Percentiles rank a stretch among this genome's conserved stretches.
These are phyloP conservation scores for Colletotrichum australisinense DNA, from an alignment of 2,329 filamentous ascomycete species.

Conservation along the genomic window DNA sequence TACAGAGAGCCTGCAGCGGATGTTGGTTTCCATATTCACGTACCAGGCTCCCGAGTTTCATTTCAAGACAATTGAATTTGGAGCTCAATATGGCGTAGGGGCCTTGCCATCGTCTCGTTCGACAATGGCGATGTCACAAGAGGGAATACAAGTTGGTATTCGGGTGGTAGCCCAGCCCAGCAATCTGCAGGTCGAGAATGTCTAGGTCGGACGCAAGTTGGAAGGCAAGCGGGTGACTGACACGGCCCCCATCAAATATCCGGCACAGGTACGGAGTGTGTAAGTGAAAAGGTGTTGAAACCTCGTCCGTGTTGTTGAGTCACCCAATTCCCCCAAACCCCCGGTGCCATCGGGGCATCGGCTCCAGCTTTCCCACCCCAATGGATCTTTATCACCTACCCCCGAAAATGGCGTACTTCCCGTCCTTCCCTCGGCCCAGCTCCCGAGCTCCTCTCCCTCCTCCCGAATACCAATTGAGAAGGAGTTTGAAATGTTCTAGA, in stretches of 20 bases:
- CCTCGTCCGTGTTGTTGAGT: background rate
- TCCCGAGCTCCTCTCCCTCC: background rate
- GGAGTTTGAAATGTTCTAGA: background rate
- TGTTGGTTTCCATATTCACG: constrained; percentile 76
- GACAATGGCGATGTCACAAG: background rate
- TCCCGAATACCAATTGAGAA: background rate
- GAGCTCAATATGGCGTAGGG: background rate
- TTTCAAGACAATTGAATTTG: too few species aligned
- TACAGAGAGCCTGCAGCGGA: constrained; percentile 70
- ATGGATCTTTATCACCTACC: background rate
- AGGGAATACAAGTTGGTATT: background rate
- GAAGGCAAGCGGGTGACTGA: background rate
- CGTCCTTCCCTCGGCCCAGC: background rate
- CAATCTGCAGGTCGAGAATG: background rate
- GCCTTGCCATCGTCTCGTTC: background rate
- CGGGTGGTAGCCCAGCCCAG: background rate
- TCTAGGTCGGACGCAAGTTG: too few species aligned
- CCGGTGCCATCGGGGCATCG: background rate
- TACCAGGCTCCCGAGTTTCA: constrained; percentile 61
- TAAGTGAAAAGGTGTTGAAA: background rate
- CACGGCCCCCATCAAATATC: background rate
- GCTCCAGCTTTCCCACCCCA: background rate
- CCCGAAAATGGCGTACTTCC: background rate
- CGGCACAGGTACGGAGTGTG: background rate
- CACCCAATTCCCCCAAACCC: background rate